Base-by-base conservation (phyloP, 768 basidiomycete species). In the Sporobolomyces pararoseus region DNA sequence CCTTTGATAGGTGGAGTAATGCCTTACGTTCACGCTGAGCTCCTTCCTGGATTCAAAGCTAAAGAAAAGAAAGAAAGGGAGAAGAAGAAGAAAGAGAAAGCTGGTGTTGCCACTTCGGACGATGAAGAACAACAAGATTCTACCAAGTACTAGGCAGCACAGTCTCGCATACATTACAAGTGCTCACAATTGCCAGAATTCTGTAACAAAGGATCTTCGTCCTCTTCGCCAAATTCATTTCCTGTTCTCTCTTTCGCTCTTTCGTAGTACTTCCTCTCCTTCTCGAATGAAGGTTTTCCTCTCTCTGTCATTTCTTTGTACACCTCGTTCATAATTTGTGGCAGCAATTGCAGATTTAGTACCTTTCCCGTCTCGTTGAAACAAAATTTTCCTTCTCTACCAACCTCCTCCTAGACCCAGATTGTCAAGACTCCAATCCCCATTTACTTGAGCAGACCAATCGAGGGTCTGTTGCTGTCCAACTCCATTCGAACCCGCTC, bases 1-100 rank as follows among this genome's bases (percentile, higher is more conserved):
- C 25, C n/a, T n/a, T n/a, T n/a, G n/a, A n/a, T 53, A 54, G 53
- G 29, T 13, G 58, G 58, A 29, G 79, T 80, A 72, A 71, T 81
- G 5, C 53, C 53, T 37, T 19, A n/a, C 31, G 54, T 80, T 79
- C 59, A 76, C 76, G 69, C 32, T 14, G 53, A 54, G 32, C 32
- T 54, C 32, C 53, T 54, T 27, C 53, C 63, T 31, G 27, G 14
- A 13, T 52, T 12, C 35, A 44, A 64, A 44, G 29, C 29, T 17
- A 21, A 64, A 52, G 50, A 34, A 21, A 35, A 54, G 35, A 51
- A 51, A 25, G 10, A 51, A 17, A 51, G 29, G 50, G n/a, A 51
- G n/a, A 59, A 46, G 42, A 44, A 29, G 42, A 44, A 59, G 58
- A 44, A 29, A n/a, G n/a, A 27, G 10, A 49, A 47, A 7, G 44